Base-by-base conservation (phyloP, 768 basidiomycete genomes). In the Termitomyces sp. region DNA sequence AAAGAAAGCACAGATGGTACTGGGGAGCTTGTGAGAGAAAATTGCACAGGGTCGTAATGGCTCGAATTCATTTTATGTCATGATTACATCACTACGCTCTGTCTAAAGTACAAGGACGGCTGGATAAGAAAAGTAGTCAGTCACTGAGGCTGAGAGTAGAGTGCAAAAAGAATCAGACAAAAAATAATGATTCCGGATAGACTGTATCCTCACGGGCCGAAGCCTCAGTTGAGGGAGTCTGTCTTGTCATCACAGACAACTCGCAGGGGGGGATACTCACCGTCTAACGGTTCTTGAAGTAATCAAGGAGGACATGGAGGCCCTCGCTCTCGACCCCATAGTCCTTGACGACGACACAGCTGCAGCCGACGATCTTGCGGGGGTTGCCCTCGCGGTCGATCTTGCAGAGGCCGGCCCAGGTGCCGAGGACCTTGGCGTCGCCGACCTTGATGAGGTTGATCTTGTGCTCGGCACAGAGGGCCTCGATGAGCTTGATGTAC, bases 401-500 rank as follows among this genome's bases (percentile, higher is more conserved):
- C 84, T 99, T 99, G 88, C 96, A 98, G 61, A 99, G 85, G 70
- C 96, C 95, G 66, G 93, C 94, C 96, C 96, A 98, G 65, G 90
- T 92, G 36, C 96, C 96, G 69, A 99, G 90, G 64, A 96, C 86
- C 79, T 99, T 99, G 70, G 93, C 90, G 74, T 98, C 96, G 67
- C 92, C 92, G 65, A 95, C 92, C 79, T 98, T 98, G 92, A 99
- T 98, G 63, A 99, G 80, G 82, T 94, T 94, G 80, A 98, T 98
- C 77, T 95, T 96, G 87, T 98, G 95, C 80, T 97, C 94, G 62
- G 93, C 90, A 73, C 96, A 98, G 71, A 99, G 93, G 52, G 96
- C 96, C 79, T 98, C 95, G 66, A 99, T 97, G 80, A 99, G 92
- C 82, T 98, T 98, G 86, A 97, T 92, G 84, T 99, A 98, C 78